A percentile compares a stretch with the other conserved stretches of the same genome.
Evolutionary conservation across 768 basidiomycete species (phyloP).

Genomic region (Rhodosporidiobolus odoratus): DNA sequence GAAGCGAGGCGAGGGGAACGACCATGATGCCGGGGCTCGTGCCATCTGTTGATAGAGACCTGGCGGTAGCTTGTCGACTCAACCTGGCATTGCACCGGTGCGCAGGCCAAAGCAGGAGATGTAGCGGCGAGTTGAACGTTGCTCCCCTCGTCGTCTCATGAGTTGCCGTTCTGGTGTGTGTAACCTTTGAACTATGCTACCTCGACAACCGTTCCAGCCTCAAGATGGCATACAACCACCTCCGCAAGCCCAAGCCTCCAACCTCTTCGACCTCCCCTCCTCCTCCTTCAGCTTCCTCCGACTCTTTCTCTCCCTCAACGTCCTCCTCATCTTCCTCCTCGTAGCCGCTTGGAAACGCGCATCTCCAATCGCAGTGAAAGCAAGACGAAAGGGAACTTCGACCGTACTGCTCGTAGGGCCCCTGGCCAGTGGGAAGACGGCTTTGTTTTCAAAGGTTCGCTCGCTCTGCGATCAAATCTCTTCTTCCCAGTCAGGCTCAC

Average conservation of each 20-base stretch:
- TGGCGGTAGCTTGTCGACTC: too few species aligned
- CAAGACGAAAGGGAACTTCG: neutral
- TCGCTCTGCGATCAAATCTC: neutral
- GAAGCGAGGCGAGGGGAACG: too few species aligned
- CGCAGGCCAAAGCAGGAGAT: too few species aligned
- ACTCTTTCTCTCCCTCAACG: conserved; percentile 16
- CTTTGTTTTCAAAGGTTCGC: conserved; percentile 37
- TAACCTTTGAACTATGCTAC: too few species aligned
- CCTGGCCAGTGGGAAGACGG: conserved; percentile 40
- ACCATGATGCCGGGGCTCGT: too few species aligned
- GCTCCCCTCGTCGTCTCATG: too few species aligned
- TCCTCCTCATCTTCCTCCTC: conserved; percentile 28
- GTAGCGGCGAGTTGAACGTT: too few species aligned
- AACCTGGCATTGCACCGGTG: too few species aligned
- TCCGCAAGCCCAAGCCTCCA: neutral
- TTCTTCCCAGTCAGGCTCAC: neutral
- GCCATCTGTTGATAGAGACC: too few species aligned
- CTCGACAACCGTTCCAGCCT: too few species aligned
- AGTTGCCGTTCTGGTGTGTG: too few species aligned
- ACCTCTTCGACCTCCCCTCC: neutral
- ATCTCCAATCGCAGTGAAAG: neutral
- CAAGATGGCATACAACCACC: too few species aligned
- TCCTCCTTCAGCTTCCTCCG: conserved; percentile 3
- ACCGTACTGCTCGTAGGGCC: conserved; percentile 38
- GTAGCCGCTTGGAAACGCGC: neutral